Evolutionary conservation across 257 asterid species (phyloP), one percentile per base, ranked within the genome.

Genomic region (Avicennia marina): DNA sequence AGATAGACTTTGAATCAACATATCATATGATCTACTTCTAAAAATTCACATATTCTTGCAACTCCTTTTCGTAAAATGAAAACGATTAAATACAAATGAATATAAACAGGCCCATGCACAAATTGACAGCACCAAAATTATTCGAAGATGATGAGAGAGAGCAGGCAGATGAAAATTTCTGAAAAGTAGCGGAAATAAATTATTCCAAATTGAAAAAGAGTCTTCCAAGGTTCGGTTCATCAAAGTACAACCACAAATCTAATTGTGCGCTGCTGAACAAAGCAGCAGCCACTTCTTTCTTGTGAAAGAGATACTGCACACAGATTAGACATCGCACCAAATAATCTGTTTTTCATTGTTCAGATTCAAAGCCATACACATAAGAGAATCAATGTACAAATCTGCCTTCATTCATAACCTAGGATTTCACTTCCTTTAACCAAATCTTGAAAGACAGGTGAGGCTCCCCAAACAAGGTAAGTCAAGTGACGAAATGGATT

Each of bases 291-390:
- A 51, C 68, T 67, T 33, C 15, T 59, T 34, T 21, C 54, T 60
- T 63, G 40, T 63, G 36, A 56, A 58, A 17, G 53, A 51, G 17
- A 58, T 8, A 78, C 61, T 78, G 63, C 74, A 68, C 84, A 78
- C 43, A 18, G 53, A 62, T 42, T 41, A 57, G 61, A 68, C 48
- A 56, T 15, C 6, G 5, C 5, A 62, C 47, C 45, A 54, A 62
- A 21, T 22, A 56, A n/a, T 40, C 55, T 32, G 58, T 39, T 48
- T 9, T 48, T 44, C n/a, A 32, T 19, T 38, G 46, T 39, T 65
- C 64, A 34, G 31, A 53, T 68, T 69, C 62, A 24, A 46, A 32
- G 40, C 29, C 21, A 36, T 42, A 57, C 51, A 60, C 55, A 39
- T 25, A 42, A 61, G 59, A 66, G 33, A 56, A 20, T 48, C 43